These are phyloP conservation scores for Aspergillus transmontanensis DNA, from an alignment of 2,329 filamentous ascomycete genomes.

Conservation along the genomic window DNA sequence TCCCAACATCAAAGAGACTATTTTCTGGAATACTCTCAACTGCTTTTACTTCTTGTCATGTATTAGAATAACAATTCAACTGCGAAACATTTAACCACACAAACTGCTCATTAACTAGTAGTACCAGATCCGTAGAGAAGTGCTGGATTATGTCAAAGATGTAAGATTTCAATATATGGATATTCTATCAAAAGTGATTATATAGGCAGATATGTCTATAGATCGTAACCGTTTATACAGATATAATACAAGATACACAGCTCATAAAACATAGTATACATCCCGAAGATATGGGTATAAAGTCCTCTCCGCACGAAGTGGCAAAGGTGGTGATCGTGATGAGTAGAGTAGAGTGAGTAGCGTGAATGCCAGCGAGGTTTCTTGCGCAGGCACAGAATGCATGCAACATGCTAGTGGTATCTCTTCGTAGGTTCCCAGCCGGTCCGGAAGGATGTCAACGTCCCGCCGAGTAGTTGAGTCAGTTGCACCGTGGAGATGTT, in stretches of 20 bases:
- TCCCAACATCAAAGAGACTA: background rate
- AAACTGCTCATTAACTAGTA: background rate
- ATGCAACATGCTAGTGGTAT: background rate
- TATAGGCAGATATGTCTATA: background rate
- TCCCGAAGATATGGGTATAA: background rate
- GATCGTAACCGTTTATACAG: background rate
- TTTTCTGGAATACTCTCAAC: no score
- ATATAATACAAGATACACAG: background rate
- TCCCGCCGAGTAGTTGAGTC: constrained; percentile 31
- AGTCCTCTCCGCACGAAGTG: background rate
- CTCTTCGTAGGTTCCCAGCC: constrained; percentile 16
- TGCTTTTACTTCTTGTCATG: background rate
- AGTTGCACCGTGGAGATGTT: constrained; percentile 27
- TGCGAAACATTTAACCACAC: background rate
- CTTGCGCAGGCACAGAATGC: background rate
- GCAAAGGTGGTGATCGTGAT: background rate
- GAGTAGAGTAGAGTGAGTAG: background rate
- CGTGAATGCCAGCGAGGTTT: no score
- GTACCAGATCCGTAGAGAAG: background rate
- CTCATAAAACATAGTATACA: background rate
- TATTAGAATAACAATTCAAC: background rate
- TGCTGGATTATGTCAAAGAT: no score
- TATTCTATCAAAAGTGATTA: background rate
- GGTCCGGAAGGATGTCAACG: constrained; percentile 29
- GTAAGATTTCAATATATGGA: background rate